These are phyloP conservation scores for Crucibulum laeve DNA, from an alignment of 768 basidiomycete genomes.

Conservation along the genomic window DNA sequence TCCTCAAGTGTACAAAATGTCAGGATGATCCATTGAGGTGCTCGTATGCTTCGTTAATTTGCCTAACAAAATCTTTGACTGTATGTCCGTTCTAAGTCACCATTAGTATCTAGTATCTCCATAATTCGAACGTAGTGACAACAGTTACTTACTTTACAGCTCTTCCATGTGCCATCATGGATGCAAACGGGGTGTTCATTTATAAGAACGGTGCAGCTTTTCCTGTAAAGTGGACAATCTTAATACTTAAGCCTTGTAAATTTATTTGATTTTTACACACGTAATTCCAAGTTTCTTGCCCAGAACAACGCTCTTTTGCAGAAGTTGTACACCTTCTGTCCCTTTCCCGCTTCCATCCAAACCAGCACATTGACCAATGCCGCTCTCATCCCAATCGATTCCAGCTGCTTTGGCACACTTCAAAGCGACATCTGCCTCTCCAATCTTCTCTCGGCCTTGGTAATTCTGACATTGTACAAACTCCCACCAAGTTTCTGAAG, in stretches of 20 bases:
- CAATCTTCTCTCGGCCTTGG: slow-evolving; percentile 58
- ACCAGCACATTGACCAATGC: slow-evolving; percentile 56
- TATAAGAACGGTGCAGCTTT: slow-evolving; percentile 87
- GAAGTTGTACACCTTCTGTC: slow-evolving; percentile 56
- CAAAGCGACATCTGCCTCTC: slow-evolving; percentile 56
- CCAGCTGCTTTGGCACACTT: slow-evolving; percentile 60
- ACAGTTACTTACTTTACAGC: slow-evolving; percentile 59
- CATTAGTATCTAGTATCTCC: neutral
- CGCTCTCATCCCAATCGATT: slow-evolving; percentile 65
- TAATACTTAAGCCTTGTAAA: neutral
- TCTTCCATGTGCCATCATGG: slow-evolving; percentile 73
- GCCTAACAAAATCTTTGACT: slow-evolving; percentile 67
- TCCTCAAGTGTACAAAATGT: too few species aligned
- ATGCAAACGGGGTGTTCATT: slow-evolving; percentile 65
- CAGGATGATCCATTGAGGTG: slow-evolving; percentile 43
- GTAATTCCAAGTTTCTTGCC: slow-evolving; percentile 45
- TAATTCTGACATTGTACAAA: slow-evolving; percentile 82
- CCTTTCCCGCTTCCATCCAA: slow-evolving; percentile 59
- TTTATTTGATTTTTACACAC: slow-evolving; percentile 30
- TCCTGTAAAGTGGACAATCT: slow-evolving; percentile 37
- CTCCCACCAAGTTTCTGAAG: slow-evolving; percentile 67
- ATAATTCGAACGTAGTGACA: too few species aligned
- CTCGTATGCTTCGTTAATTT: slow-evolving; percentile 73
- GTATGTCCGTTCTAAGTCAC: slow-evolving; percentile 63
- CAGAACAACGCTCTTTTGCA: slow-evolving; percentile 53